Evolutionary conservation across 2,329 filamentous ascomycete genomes (phyloP).

Genomic region (Fusarium lyarnte): DNA sequence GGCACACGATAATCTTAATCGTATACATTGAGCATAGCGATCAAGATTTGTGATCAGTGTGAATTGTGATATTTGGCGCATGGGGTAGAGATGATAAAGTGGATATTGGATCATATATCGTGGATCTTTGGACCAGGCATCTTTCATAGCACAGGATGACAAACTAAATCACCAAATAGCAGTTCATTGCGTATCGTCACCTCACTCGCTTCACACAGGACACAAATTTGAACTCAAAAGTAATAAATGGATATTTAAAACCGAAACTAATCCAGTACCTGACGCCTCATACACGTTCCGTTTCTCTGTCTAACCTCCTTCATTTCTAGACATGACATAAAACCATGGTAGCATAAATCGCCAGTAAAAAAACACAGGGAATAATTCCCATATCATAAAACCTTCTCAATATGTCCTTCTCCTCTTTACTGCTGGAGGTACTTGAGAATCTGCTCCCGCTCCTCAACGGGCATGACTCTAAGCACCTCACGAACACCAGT

Average conservation of each 20-base stretch:
- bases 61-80: background rate
- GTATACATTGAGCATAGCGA: background rate
- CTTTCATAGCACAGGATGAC: background rate
- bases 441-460: constrained; percentile 84
- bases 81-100: background rate
- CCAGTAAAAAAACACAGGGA: constrained; percentile 29
- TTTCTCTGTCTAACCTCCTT: constrained; percentile 36
- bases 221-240: background rate
- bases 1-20: background rate
- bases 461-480: constrained; percentile 84
- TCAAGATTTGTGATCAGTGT: background rate
- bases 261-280: constrained; percentile 35
- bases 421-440: constrained; percentile 58
- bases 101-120: background rate
- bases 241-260: constrained; percentile 33
- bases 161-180: background rate
- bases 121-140: background rate
- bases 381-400: constrained; percentile 11
- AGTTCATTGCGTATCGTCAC: background rate
- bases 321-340: constrained; percentile 38
- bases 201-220: background rate
- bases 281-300: constrained; percentile 38
- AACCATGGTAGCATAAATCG: constrained; percentile 34
- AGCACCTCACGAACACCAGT: constrained; percentile 89
- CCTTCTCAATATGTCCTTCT: background rate